These are phyloP conservation scores for Diplodia intermedia DNA, from an alignment of 2,329 filamentous ascomycete species.

Conservation along the genomic window DNA sequence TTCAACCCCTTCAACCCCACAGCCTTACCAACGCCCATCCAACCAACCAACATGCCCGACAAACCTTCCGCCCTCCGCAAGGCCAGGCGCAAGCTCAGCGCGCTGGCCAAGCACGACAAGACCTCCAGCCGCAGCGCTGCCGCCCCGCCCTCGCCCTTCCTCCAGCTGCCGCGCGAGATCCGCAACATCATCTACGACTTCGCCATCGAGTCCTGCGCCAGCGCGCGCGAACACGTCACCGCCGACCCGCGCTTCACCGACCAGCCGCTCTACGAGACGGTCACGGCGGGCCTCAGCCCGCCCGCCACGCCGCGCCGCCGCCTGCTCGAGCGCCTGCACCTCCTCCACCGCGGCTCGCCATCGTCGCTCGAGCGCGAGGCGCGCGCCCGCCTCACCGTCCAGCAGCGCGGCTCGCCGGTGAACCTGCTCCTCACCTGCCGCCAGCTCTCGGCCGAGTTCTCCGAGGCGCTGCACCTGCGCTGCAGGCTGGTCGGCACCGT, in stretches of 20 bases:
- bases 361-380: no score
- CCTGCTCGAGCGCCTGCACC: neutral
- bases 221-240: neutral
- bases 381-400: neutral
- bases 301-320: neutral
- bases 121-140: neutral
- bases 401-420: neutral
- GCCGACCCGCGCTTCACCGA: neutral
- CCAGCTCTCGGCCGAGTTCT: slow-evolving; percentile 1
- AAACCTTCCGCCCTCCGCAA: neutral
- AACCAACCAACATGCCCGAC: neutral
- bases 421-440: slow-evolving; percentile 10
- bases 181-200: neutral
- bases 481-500: neutral
- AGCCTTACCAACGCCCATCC: neutral
- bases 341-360: no score
- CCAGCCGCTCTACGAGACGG: neutral
- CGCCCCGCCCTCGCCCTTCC: neutral
- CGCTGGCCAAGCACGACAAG: neutral
- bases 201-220: neutral
- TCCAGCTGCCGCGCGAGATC: slow-evolving; percentile 5
- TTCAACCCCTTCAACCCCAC: neutral
- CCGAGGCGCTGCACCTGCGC: neutral
- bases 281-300: neutral
- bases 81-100: neutral